These are phyloP conservation scores for Penicillium cosmopolitanum DNA, from an alignment of 495 filamentous ascomycete species.

Conservation along the genomic window DNA sequence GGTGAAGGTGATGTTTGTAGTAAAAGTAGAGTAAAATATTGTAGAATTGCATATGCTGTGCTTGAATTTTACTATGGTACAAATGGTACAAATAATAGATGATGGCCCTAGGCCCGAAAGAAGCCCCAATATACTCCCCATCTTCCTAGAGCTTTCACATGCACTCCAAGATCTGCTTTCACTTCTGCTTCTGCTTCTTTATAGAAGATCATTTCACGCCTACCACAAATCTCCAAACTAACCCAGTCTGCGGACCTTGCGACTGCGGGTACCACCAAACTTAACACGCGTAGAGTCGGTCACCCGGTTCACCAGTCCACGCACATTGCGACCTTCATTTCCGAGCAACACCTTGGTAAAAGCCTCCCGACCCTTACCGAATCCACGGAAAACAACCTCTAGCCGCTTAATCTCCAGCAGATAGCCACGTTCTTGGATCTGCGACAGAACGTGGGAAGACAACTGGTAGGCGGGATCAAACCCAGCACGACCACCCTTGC, in stretches of 20 bases:
- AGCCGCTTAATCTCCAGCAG: slow-evolving; percentile 61
- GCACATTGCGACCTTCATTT: slow-evolving; percentile 73
- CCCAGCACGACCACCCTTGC: slow-evolving; percentile 71
- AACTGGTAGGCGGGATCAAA: slow-evolving; percentile 97
- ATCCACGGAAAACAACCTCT: slow-evolving; percentile 81
- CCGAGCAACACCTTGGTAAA: slow-evolving; percentile 87
- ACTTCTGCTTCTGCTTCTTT: not conserved
- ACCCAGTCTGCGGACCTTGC: slow-evolving; percentile 79
- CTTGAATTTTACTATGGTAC: slow-evolving; percentile 1
- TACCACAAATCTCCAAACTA: slow-evolving; percentile 30
- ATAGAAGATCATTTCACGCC: not conserved
- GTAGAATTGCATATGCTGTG: no score
- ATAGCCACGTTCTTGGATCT: slow-evolving; percentile 74
- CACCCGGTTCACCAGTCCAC: slow-evolving; percentile 71
- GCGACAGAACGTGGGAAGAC: slow-evolving; percentile 72
- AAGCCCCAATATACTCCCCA: not conserved
- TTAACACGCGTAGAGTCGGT: slow-evolving; percentile 86
- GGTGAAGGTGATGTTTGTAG: not conserved
- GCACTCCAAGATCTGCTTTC: not conserved
- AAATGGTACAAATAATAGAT: slow-evolving; percentile 7
- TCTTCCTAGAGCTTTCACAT: not conserved
- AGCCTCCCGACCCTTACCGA: slow-evolving; percentile 83
- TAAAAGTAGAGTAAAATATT: not conserved
- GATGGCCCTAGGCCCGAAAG: not conserved
- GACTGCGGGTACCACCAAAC: slow-evolving; percentile 91